Base-by-base conservation (phyloP, 106 monocot species). In the Dioscorea alata region DNA sequence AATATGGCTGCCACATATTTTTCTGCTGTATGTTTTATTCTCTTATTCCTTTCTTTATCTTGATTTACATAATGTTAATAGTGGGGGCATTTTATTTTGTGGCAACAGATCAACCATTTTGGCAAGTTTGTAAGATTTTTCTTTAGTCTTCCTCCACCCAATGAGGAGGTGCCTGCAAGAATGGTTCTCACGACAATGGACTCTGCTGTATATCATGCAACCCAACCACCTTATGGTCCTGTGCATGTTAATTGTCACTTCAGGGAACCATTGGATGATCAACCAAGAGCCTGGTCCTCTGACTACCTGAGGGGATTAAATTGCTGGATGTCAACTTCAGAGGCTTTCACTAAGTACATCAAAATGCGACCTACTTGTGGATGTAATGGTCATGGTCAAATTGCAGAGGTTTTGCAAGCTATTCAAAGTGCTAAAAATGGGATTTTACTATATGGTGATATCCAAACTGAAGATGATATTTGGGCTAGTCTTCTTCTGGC, bases 141-240 rank as follows among this genome's bases (percentile, higher is more conserved):
- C 69, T 87, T 81, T 53, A 81, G 60, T 78, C 82, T 96, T 61
- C 88, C 88, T 82, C 84, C 96, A 59, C 88, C 96, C 14, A 79
- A 83, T 32, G 96, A 92, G 80, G 71, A 92, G 70, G 70, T 92
- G 60, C 78, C 66, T 61, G 82, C 88, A 64, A 88, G 88, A 85
- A 91, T 82, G 71, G 80, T 96, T 69, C 91, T 96, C 18, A 96
- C 96, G 54, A 86, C 96, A 50, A 68, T 96, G 70, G 96, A 96
- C 64, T 82, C 88, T 70, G 88, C 86, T 16, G 68, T 75, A 19
- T 84, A 96, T 49, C 70, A 63, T 75, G 88, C 91, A 78, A 96
- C 71, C 61, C 85, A 83, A 76, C 48, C 22, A 60, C 85, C 88
- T 73, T 65, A 49, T 56, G 91, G 96, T 49, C 96, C 96, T 34